Evolutionary conservation across 1,284 basidiomycete species (phyloP).

Genomic region (Ustilago sp.): DNA sequence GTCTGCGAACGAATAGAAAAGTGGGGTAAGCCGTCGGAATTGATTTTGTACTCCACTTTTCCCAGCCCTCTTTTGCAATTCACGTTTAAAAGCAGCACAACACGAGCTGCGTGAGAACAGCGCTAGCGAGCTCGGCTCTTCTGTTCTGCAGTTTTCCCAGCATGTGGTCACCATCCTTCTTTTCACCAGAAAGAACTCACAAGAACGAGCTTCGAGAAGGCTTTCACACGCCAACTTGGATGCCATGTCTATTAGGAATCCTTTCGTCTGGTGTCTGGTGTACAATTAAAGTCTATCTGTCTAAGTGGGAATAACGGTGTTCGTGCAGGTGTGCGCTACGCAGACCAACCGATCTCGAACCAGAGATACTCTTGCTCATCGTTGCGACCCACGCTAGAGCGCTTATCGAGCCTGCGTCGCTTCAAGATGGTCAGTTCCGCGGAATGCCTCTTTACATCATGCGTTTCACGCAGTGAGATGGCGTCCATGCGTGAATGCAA

Average conservation of each 20-base stretch:
- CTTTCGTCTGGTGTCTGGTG: not conserved
- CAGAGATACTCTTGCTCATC: constrained; percentile 54
- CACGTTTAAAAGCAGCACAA: not conserved
- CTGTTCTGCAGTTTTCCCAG: not conserved
- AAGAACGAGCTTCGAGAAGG: not conserved
- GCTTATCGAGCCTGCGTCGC: constrained; percentile 39
- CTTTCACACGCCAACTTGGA: not conserved
- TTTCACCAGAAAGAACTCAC: not conserved
- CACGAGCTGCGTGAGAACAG: constrained; percentile 1
- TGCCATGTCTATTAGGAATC: not conserved
- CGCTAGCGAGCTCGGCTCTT: constrained; percentile 1
- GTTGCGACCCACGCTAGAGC: constrained; percentile 29
- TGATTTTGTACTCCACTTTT: not conserved
- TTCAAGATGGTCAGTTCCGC: constrained; percentile 27
- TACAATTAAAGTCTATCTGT: constrained; percentile 7
- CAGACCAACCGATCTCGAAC: constrained; percentile 47
- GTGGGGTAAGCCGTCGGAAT: constrained; percentile 9
- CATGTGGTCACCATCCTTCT: not conserved
- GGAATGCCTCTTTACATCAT: not conserved
- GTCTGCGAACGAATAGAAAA: not conserved
- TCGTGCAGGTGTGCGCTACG: not conserved
- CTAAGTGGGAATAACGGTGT: not conserved
- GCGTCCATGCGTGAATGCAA: constrained; percentile 36
- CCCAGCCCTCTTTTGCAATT: not conserved
- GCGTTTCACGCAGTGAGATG: constrained; percentile 3